Evolutionary conservation across 139 green algal species (phyloP).

Genomic region (Picochlorum sp.): DNA sequence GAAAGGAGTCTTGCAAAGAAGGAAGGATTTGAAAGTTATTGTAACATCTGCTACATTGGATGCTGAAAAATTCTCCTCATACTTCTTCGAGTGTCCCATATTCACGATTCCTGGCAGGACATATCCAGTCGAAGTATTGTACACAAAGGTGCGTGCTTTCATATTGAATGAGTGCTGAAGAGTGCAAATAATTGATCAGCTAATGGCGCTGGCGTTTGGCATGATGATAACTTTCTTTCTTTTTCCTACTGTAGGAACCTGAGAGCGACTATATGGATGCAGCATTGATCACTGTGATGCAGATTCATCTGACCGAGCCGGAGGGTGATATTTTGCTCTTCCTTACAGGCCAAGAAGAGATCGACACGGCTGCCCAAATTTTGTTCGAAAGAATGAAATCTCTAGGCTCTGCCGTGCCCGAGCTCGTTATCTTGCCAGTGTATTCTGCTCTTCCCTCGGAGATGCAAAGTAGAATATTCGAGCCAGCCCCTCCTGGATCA

Average conservation of each 20-base stretch:
- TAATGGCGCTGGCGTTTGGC: not conserved
- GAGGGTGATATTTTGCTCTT: slow-evolving; percentile 85
- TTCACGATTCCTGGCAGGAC: slow-evolving; percentile 75
- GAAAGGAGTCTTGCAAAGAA: slow-evolving; percentile 48
- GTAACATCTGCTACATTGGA: slow-evolving; percentile 91
- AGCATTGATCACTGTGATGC: slow-evolving; percentile 90
- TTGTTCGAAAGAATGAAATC: slow-evolving; percentile 91
- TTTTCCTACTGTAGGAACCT: slow-evolving; percentile 31
- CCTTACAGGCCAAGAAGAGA: slow-evolving; percentile 77
- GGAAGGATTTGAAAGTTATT: slow-evolving; percentile 66
- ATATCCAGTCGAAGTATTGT: slow-evolving; percentile 74
- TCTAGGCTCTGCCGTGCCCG: slow-evolving; percentile 73
- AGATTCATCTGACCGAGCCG: slow-evolving; percentile 81
- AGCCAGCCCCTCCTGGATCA: slow-evolving; percentile 76
- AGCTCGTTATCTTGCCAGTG: slow-evolving; percentile 92
- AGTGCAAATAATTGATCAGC: not conserved
- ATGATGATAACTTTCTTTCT: not conserved
- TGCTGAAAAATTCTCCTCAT: slow-evolving; percentile 88
- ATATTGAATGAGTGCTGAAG: not conserved
- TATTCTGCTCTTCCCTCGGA: slow-evolving; percentile 74
- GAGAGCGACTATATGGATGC: slow-evolving; percentile 93
- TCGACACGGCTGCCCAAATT: slow-evolving; percentile 60
- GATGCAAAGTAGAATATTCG: slow-evolving; percentile 94
- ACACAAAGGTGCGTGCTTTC: slow-evolving; percentile 56
- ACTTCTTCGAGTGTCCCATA: slow-evolving; percentile 91